Percentiles rank a stretch among this genome's conserved stretches.
These are phyloP conservation scores for Telfairia occidentalis DNA, from an alignment of 331 rosid species.

Conservation along the genomic window DNA sequence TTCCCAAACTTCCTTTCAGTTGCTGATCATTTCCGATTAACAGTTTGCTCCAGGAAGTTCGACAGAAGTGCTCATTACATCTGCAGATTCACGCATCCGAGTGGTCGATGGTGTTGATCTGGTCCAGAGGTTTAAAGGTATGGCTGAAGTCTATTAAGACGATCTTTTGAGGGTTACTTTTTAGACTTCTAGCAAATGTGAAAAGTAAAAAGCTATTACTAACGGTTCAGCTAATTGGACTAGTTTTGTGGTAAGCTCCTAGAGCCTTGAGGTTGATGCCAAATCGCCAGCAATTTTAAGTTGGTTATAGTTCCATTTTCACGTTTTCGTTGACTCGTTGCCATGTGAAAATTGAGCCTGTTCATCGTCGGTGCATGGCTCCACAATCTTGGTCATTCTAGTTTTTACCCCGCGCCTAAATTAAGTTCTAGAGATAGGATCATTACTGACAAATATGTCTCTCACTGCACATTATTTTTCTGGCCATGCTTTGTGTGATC, in stretches of 20 bases:
- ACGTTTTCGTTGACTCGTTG: not conserved
- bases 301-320: not conserved
- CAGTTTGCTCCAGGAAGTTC: conserved; percentile 99
- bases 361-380: not conserved
- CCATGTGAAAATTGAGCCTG: not conserved
- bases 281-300: not conserved
- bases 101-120: conserved; percentile 76
- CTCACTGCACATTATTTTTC: not conserved
- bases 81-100: conserved; percentile 94
- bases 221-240: not conserved
- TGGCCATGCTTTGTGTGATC: not conserved
- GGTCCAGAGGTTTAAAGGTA: conserved; percentile 94
- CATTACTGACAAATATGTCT: not conserved
- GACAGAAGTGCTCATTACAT: conserved; percentile 78
- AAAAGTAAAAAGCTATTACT: not conserved
- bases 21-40: conserved; percentile 29
- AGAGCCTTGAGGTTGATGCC: not conserved
- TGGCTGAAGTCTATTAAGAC: not conserved
- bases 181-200: not conserved
- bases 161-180: not conserved
- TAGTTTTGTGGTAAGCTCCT: not conserved
- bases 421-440: not conserved
- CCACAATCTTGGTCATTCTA: not conserved
- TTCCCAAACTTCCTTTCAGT: conserved; percentile 11
- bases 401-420: not conserved